phyloP scores from a whole-genome alignment of 805 yeast genomes.

The Huiozyma sinensis region DNA sequence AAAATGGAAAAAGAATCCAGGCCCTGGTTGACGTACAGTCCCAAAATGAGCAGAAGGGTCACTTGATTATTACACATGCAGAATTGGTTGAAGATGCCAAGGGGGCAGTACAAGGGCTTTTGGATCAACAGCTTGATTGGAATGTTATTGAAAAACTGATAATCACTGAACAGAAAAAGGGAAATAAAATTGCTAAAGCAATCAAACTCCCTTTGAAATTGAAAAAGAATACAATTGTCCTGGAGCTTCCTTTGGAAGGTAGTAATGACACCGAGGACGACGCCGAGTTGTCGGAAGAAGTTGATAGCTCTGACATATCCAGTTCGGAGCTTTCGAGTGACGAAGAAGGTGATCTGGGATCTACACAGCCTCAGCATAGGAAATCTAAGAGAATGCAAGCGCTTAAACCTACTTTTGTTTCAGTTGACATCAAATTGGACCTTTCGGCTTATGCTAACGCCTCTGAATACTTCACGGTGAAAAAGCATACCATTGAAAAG shows the following conservation, averaged over 20 bases:
- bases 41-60: conserved; percentile 57
- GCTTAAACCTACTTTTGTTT: conserved; percentile 20
- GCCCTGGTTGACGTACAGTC: conserved; percentile 54
- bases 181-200: conserved; percentile 50
- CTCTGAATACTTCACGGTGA: conserved; percentile 64
- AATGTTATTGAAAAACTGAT: conserved; percentile 70
- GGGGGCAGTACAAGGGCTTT: conserved; percentile 48
- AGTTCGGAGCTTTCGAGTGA: conserved; percentile 14
- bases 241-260: conserved; percentile 37
- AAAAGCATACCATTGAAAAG: conserved; percentile 65
- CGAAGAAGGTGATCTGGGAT: conserved; percentile 1
- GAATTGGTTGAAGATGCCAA: conserved; percentile 64
- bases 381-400: neutral
- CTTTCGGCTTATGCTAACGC: conserved; percentile 86
- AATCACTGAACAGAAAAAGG: conserved; percentile 53
- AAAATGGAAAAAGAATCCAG: conserved; percentile 59
- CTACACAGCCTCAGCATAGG: neutral
- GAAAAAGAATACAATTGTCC: conserved; percentile 51
- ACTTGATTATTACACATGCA: conserved; percentile 57
- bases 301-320: conserved; percentile 5
- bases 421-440: conserved; percentile 55
- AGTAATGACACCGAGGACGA: conserved; percentile 26
- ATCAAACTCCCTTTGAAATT: conserved; percentile 63
- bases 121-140: conserved; percentile 92
- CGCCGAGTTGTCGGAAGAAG: conserved; percentile 16